phyloP scores from a whole-genome alignment of 768 basidiomycete genomes.

The Hebeloma cylindrosporum region DNA sequence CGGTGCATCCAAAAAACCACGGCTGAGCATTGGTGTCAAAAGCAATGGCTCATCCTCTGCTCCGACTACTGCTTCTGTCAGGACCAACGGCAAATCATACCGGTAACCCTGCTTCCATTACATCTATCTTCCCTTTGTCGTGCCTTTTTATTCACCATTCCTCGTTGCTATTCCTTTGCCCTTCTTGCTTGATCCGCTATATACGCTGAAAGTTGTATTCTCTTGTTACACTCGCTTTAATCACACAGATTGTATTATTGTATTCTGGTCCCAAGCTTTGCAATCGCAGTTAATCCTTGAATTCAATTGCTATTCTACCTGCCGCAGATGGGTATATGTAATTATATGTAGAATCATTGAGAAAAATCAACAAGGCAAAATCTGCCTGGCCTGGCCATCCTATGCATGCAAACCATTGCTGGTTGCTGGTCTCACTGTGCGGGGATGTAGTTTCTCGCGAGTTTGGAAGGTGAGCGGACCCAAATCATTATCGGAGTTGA shows the following conservation, averaged over 20 bases:
- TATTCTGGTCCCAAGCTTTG: too few species aligned
- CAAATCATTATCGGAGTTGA: too few species aligned
- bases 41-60: constrained; percentile 51
- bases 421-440: neutral
- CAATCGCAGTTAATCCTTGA: neutral
- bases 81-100: constrained; percentile 61
- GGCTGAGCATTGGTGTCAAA: constrained; percentile 49
- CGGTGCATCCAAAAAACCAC: constrained; percentile 56
- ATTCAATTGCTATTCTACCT: too few species aligned
- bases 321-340: neutral
- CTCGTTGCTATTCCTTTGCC: constrained; percentile 10
- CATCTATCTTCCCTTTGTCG: constrained; percentile 21
- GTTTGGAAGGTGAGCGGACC: too few species aligned
- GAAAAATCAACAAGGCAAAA: constrained; percentile 5
- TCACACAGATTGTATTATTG: constrained; percentile 26
- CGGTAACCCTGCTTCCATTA: constrained; percentile 41
- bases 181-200: constrained; percentile 27
- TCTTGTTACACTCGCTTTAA: constrained; percentile 17
- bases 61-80: constrained; percentile 43
- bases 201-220: constrained; percentile 24
- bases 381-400: constrained; percentile 14
- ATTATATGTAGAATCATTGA: constrained; percentile 2
- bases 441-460: too few species aligned
- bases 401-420: constrained; percentile 3
- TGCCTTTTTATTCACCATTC: constrained; percentile 20